phyloP scores from a whole-genome alignment of 495 filamentous ascomycete species.

The Trichodelitschia bisporula region DNA sequence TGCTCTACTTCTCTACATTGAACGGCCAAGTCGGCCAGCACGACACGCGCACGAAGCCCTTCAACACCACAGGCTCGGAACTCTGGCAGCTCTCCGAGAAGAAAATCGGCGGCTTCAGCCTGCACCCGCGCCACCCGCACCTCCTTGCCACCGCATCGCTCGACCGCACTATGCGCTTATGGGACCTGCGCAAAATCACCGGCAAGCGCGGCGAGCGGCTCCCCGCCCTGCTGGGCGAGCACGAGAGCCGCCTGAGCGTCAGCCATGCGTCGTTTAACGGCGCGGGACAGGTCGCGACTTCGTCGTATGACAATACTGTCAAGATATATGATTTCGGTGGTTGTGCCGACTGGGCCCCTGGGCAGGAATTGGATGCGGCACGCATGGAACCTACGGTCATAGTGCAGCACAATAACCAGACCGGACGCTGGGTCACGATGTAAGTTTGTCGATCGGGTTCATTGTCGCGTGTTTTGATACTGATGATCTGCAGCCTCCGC shows the following conservation, averaged over 20 bases:
- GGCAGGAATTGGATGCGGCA: constrained; percentile 29
- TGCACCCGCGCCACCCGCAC: constrained; percentile 55
- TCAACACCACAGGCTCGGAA: too few relatives aligned
- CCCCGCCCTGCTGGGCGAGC: constrained; percentile 54
- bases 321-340: constrained; percentile 66
- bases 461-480: constrained; percentile 1
- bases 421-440: constrained; percentile 59
- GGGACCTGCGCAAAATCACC: constrained; percentile 71
- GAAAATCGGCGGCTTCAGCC: constrained; percentile 83
- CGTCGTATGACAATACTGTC: constrained; percentile 82
- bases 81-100: constrained; percentile 64
- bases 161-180: constrained; percentile 71
- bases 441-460: constrained; percentile 13
- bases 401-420: constrained; percentile 86
- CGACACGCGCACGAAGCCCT: constrained; percentile 45
- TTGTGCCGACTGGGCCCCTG: constrained; percentile 31
- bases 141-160: constrained; percentile 77
- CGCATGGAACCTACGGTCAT: constrained; percentile 42
- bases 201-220: constrained; percentile 20
- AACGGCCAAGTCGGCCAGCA: constrained; percentile 54
- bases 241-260: constrained; percentile 60
- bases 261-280: constrained; percentile 75
- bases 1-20: constrained; percentile 70
- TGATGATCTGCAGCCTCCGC: constrained; percentile 38
- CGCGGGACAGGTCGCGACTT: constrained; percentile 64